Evolutionary conservation across 2,329 filamentous ascomycete species (phyloP).

Genomic region (Phialophora expanda): DNA sequence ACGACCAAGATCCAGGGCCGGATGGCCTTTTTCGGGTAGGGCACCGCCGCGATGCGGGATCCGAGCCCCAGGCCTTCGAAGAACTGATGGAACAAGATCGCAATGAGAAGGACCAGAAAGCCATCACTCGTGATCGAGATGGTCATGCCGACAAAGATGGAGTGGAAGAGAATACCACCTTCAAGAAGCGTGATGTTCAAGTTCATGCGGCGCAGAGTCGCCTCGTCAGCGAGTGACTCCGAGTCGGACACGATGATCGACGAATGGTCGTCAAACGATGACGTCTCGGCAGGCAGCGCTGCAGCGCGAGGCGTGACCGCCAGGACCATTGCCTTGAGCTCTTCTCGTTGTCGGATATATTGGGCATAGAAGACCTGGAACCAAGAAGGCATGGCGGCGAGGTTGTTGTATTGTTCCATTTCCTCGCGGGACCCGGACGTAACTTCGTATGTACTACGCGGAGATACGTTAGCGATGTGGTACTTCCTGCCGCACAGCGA

Average conservation of each 20-base stretch:
- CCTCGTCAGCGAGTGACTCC: constrained; percentile 1
- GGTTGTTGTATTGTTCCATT: constrained; percentile 52
- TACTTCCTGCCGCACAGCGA: neutral
- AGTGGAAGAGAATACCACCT: constrained; percentile 82
- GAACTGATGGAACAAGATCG: constrained; percentile 82
- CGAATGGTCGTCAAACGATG: neutral
- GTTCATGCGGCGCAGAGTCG: constrained; percentile 28
- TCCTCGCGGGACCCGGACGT: constrained; percentile 10
- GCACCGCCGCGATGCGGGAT: constrained; percentile 75
- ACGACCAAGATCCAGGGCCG: constrained; percentile 67
- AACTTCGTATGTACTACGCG: constrained; percentile 36
- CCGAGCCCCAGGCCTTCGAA: constrained; percentile 88
- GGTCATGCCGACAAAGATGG: constrained; percentile 84
- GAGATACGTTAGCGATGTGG: neutral
- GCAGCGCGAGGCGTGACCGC: constrained; percentile 11
- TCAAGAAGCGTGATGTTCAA: constrained; percentile 70
- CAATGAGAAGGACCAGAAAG: constrained; percentile 77
- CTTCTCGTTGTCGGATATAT: constrained; percentile 65
- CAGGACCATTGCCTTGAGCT: constrained; percentile 62
- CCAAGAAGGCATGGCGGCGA: constrained; percentile 70
- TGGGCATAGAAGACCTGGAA: constrained; percentile 66
- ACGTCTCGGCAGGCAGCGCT: neutral
- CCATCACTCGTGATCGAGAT: constrained; percentile 74
- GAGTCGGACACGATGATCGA: neutral
- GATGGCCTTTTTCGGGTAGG: constrained; percentile 58